Conservation (phyloP, 345 rosid genomes). For the Syzygium oleosum region DNA sequence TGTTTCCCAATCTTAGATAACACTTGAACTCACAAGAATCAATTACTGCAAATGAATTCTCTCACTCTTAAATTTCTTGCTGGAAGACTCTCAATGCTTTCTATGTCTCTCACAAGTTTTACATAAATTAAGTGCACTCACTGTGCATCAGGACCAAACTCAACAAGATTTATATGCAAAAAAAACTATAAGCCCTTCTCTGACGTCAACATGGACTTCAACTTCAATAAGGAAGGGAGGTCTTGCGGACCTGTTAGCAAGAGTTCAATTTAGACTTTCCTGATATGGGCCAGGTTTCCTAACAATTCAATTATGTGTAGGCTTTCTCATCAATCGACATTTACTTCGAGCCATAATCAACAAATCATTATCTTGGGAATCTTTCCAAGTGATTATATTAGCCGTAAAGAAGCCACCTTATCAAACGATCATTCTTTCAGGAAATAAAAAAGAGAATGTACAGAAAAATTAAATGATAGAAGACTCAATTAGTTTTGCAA, state of each 20-base stretch:
- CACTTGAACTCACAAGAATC: neutral
- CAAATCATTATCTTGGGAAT: neutral
- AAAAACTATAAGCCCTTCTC: neutral
- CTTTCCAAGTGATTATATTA: neutral
- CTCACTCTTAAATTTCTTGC: neutral
- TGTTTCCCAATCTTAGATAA: too few relatives aligned
- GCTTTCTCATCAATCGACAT: neutral
- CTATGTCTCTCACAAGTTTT: neutral
- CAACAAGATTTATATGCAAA: neutral
- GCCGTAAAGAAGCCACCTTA: neutral
- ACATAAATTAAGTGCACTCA: neutral
- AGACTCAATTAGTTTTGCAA: rapidly evolving
- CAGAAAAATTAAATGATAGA: too few relatives aligned
- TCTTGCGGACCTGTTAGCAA: neutral
- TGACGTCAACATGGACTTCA: neutral
- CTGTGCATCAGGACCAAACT: neutral
- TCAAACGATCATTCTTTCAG: neutral
- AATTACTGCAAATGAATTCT: neutral
- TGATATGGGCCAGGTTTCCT: neutral
- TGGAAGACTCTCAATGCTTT: too few relatives aligned
- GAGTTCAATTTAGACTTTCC: neutral
- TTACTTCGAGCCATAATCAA: neutral
- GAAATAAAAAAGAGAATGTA: too few relatives aligned
- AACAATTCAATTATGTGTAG: neutral
- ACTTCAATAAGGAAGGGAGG: neutral